Evolutionary conservation across 805 yeast genomes (phyloP).

Genomic region (Metschnikowia anglica): DNA sequence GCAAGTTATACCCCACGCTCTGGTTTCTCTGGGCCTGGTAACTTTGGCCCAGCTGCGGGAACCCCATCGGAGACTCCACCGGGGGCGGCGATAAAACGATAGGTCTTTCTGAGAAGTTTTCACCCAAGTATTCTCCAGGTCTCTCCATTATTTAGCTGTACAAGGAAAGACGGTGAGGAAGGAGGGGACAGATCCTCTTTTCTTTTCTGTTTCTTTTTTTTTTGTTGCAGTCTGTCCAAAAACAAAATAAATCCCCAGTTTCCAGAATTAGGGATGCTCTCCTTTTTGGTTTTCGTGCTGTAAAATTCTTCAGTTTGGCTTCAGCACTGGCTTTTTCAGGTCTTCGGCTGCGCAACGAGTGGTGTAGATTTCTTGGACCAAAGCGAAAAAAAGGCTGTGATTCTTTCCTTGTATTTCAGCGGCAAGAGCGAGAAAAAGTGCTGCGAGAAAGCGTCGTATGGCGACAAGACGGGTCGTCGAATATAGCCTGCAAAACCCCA

Average conservation of each 20-base stretch:
- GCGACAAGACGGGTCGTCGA: no score
- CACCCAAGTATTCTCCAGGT: constrained; percentile 8
- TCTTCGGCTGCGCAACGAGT: no score
- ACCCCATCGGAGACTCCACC: background rate
- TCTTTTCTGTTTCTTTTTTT: background rate
- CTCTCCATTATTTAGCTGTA: background rate
- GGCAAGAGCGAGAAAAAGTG: no score
- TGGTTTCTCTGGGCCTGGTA: constrained; percentile 32
- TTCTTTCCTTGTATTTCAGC: no score
- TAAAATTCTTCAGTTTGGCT: no score
- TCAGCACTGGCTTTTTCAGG: no score
- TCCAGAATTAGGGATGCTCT: constrained; percentile 10
- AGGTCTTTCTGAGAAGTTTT: constrained; percentile 29
- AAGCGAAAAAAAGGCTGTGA: no score
- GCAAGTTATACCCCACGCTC: constrained; percentile 46
- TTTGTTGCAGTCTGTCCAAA: background rate
- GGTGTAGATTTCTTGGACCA: no score
- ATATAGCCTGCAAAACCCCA: background rate
- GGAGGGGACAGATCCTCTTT: background rate
- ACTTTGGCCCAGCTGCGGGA: background rate
- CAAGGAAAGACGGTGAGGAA: background rate
- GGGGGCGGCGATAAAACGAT: constrained; percentile 45
- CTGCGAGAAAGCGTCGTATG: no score
- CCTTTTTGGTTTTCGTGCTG: background rate
- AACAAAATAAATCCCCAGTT: constrained; percentile 4